Evolutionary conservation across 805 yeast genomes (phyloP).

Genomic region (Saccharomycopsis sp.): DNA sequence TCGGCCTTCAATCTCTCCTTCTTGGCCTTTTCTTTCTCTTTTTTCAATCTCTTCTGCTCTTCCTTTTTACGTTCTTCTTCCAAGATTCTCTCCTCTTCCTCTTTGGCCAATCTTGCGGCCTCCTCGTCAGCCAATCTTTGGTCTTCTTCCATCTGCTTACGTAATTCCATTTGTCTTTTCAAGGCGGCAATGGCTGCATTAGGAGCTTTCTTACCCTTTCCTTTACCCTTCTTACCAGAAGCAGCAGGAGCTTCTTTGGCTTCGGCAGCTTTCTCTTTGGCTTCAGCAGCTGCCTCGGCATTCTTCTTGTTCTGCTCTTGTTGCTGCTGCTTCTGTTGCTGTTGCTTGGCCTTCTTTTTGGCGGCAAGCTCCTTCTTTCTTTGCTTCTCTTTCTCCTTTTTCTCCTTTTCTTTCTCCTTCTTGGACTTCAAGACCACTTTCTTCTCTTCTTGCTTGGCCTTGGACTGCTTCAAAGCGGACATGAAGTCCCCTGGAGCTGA

Average conservation of each 20-base stretch:
- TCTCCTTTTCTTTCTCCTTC: slow-evolving; percentile 91
- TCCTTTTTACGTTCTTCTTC: slow-evolving; percentile 41
- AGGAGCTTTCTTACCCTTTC: slow-evolving; percentile 66
- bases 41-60: slow-evolving; percentile 61
- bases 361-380: slow-evolving; percentile 86
- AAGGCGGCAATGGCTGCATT: slow-evolving; percentile 91
- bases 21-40: slow-evolving; percentile 80
- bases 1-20: slow-evolving; percentile 91
- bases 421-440: slow-evolving; percentile 74
- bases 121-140: slow-evolving; percentile 67
- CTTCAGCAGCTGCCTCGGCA: slow-evolving; percentile 29
- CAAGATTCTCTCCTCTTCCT: slow-evolving; percentile 44
- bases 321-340: slow-evolving; percentile 52
- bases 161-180: slow-evolving; percentile 80
- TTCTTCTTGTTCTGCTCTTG: slow-evolving; percentile 33
- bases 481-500: slow-evolving; percentile 64
- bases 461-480: slow-evolving; percentile 74
- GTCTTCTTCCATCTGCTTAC: slow-evolving; percentile 84
- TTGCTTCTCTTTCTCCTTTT: slow-evolving; percentile 87
- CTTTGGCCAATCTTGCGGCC: slow-evolving; percentile 46
- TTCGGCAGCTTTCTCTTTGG: slow-evolving; percentile 25
- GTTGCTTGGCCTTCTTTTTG: slow-evolving; percentile 70
- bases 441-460: slow-evolving; percentile 68
- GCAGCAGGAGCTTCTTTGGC: slow-evolving; percentile 34
- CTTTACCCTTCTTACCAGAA: slow-evolving; percentile 29